Base-by-base conservation (phyloP, 2,329 filamentous ascomycete genomes). In the Chaetomium strumarium region DNA sequence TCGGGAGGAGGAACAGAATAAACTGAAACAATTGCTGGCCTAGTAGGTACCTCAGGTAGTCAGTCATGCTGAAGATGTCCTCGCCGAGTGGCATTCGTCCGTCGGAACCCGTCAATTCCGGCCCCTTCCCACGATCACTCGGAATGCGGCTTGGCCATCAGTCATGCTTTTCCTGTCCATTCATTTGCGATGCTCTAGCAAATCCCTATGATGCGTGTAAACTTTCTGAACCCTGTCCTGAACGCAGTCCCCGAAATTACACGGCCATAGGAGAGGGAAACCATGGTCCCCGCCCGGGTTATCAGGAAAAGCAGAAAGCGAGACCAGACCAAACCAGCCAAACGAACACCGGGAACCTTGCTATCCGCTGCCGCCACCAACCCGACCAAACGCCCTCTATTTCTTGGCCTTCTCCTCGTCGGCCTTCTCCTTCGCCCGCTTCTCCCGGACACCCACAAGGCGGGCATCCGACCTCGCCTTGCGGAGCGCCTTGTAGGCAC, bases 361-460 rank as follows among this genome's bases (percentile, higher is more conserved):
- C 58, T 55, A 61, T 56, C 55, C 54, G 46, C 52, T 55, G 48
- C 49, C 56, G 46, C 49, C 53, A 56, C 57, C 53, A 52, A 48
- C 50, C 48, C 46, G 47, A 47, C 13, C 39, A 42, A 19, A 19
- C 42, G 43, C 52, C 68, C 67, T 71, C 77, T 90, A 92, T 85
- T 93, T 92, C 87, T 92, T 92, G 75, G 83, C 82, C 69, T 78
- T 79, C 72, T 87, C 86, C 70, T 87, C 88, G 72, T 91, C 88
- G 66, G 85, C 86, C 80, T 86, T 92, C 68, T 89, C 88, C 81
- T 86, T 88, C 66, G 80, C 85, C 70, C 93, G 86, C 90, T 97
- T 97, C 82, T 95, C 91, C 73, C 90, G 85, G 69, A 81, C 81
- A 76, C 93, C 93, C 62, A 81, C 75, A 69, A 87, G 79, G 73